Evolutionary conservation across 768 basidiomycete species (phyloP).

Genomic region (Tricholoma furcatifolium): DNA sequence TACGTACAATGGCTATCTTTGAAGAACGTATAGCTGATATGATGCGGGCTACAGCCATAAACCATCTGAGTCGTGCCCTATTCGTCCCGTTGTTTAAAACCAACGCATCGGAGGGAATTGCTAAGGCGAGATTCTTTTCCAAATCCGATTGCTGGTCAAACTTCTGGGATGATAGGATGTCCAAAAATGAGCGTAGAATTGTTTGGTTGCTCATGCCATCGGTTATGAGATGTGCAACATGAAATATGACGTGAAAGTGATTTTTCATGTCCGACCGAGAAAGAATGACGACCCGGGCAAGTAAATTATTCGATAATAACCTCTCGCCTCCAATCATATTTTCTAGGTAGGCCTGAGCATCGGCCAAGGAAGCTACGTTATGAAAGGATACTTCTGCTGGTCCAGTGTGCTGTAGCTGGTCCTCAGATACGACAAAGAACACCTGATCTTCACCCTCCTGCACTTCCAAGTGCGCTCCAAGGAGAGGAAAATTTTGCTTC

Average conservation of each 20-base stretch:
- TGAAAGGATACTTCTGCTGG: slow-evolving; percentile 40
- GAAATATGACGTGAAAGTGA: slow-evolving; percentile 40
- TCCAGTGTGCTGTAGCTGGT: slow-evolving; percentile 26
- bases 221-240: slow-evolving; percentile 47
- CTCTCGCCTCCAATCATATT: slow-evolving; percentile 31
- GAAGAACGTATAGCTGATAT: slow-evolving; percentile 31
- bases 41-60: slow-evolving; percentile 37
- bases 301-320: slow-evolving; percentile 40
- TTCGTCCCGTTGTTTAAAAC: slow-evolving; percentile 31
- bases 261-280: slow-evolving; percentile 33
- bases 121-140: slow-evolving; percentile 39
- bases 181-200: slow-evolving; percentile 43
- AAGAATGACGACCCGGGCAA: slow-evolving; percentile 42
- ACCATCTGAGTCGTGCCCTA: slow-evolving; percentile 42
- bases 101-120: slow-evolving; percentile 36
- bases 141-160: slow-evolving; percentile 22
- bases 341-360: slow-evolving; percentile 28
- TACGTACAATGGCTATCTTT: slow-evolving; percentile 33
- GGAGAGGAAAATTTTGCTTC: slow-evolving; percentile 50
- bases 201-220: slow-evolving; percentile 46
- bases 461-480: slow-evolving; percentile 39
- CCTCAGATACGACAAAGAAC: slow-evolving; percentile 43
- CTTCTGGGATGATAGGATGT: slow-evolving; percentile 31
- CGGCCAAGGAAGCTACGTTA: slow-evolving; percentile 29
- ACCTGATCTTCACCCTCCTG: slow-evolving; percentile 23